Evolutionary conservation across 306 rosid genomes (phyloP).

Genomic region (Trifolium fragiferum): DNA sequence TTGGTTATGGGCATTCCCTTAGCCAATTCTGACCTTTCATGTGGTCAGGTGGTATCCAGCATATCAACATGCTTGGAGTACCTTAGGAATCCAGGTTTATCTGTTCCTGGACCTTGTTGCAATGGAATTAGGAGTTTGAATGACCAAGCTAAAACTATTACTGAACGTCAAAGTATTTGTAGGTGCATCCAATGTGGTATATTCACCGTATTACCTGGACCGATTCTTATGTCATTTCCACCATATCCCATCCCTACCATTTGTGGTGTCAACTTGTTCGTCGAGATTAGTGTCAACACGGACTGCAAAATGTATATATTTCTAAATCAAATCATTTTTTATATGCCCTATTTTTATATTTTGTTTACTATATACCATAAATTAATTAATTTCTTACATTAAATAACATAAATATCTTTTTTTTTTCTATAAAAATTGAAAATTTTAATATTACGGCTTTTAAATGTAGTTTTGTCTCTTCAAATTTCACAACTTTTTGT

Average conservation of each 20-base stretch:
- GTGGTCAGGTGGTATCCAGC: neutral
- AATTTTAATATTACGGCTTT: too few species aligned
- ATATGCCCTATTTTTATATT: too few species aligned
- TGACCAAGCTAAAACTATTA: constrained; percentile 5
- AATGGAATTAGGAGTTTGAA: neutral
- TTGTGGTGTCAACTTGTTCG: constrained; percentile 52
- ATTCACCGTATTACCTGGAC: neutral
- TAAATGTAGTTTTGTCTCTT: too few species aligned
- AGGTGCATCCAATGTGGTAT: constrained; percentile 6
- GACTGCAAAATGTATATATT: too few species aligned
- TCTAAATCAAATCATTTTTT: too few species aligned
- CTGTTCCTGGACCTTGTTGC: constrained; percentile 36
- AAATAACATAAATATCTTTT: too few species aligned
- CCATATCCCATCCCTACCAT: neutral
- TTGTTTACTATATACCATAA: too few species aligned
- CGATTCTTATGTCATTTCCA: neutral
- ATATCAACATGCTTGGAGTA: constrained; percentile 37
- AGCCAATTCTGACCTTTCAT: constrained; percentile 25
- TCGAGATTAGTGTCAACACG: constrained; percentile 30
- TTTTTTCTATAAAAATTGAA: too few species aligned
- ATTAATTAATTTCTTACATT: too few species aligned
- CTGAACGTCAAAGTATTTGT: constrained; percentile 35
- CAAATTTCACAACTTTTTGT: too few species aligned
- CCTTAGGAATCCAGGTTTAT: neutral
- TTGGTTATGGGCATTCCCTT: constrained; percentile 6